These are phyloP conservation scores for Fusarium sp. DNA, from an alignment of 2,329 filamentous ascomycete genomes.

Conservation along the genomic window DNA sequence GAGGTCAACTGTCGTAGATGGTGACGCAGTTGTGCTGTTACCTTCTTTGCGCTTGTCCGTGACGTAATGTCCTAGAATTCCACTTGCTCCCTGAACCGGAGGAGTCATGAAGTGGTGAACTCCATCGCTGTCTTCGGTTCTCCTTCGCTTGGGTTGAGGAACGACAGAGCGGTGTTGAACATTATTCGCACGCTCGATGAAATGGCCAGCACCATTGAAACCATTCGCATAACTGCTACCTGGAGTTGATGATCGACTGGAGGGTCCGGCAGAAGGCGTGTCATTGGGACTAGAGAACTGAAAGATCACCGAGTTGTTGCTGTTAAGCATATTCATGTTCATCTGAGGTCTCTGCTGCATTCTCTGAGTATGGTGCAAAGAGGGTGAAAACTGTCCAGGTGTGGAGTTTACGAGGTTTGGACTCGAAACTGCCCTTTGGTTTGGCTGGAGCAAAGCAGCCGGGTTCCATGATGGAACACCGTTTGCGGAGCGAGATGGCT, in stretches of 20 bases:
- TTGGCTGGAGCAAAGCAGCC: conserved; percentile 57
- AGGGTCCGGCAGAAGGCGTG: conserved; percentile 51
- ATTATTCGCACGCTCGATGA: conserved; percentile 83
- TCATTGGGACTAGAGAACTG: conserved; percentile 58
- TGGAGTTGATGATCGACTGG: conserved; percentile 54
- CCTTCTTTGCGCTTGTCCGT: conserved; percentile 68
- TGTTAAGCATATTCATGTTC: conserved; percentile 48
- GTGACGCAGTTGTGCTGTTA: conserved; percentile 44
- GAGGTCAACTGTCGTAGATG: conserved; percentile 68
- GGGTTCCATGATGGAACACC: conserved; percentile 58
- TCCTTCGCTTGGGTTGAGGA: conserved; percentile 75
- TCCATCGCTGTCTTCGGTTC: conserved; percentile 62
- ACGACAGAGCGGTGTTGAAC: conserved; percentile 73
- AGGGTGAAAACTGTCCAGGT: conserved; percentile 44
- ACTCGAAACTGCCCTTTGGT: conserved; percentile 49
- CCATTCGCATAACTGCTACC: conserved; percentile 43
- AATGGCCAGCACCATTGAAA: conserved; percentile 63
- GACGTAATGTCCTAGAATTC: conserved; percentile 75
- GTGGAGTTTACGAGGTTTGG: conserved; percentile 47
- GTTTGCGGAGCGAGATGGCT: conserved; percentile 47
- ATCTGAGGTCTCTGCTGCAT: conserved; percentile 45
- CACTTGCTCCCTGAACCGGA: conserved; percentile 60
- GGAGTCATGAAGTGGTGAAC: conserved; percentile 56
- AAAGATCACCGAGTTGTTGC: conserved; percentile 56
- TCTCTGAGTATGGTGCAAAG: conserved; percentile 40